Evolutionary conservation across 306 rosid genomes (phyloP).

Genomic region (Lotus japonicus): DNA sequence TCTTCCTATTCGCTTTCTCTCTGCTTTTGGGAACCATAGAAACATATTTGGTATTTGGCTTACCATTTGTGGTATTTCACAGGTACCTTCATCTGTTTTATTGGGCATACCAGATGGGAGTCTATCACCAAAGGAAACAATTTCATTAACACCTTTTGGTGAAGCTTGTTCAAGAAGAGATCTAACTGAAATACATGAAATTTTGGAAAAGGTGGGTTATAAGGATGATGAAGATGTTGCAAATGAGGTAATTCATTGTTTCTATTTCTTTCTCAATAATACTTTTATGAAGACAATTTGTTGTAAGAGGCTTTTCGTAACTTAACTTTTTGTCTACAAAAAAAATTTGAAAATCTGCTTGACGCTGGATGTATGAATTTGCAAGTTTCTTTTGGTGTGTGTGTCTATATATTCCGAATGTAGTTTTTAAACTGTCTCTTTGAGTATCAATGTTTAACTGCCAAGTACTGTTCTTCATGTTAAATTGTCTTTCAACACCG

Average conservation of each 20-base stretch:
- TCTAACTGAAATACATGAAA: slow-evolving; percentile 88
- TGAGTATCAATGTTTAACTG: not conserved
- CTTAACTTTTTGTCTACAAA: not conserved
- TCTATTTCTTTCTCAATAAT: not conserved
- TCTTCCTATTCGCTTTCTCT: not conserved
- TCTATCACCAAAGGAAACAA: slow-evolving; percentile 48
- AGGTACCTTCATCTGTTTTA: slow-evolving; percentile 67
- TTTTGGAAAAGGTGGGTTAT: slow-evolving; percentile 79
- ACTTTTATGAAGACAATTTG: not conserved
- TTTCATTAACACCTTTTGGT: slow-evolving; percentile 67
- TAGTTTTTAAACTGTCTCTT: not conserved
- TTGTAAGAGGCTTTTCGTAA: not conserved
- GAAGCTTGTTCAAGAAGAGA: slow-evolving; percentile 93
- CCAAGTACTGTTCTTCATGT: not conserved
- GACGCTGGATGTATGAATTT: not conserved
- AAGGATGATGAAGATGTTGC: slow-evolving; percentile 98
- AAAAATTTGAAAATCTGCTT: not conserved
- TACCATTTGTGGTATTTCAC: slow-evolving; percentile 29
- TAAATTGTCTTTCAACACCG: not conserved
- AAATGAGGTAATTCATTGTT: slow-evolving; percentile 59
- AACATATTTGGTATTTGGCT: slow-evolving; percentile 17
- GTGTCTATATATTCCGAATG: not conserved
- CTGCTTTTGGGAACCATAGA: slow-evolving; percentile 1
- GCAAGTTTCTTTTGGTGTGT: not conserved
- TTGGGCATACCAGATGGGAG: slow-evolving; percentile 70